A percentile compares a stretch with the other conserved stretches of the same genome.
phyloP scores from a whole-genome alignment of 2,329 filamentous ascomycete genomes.

The Nigrospora sphaerica region DNA sequence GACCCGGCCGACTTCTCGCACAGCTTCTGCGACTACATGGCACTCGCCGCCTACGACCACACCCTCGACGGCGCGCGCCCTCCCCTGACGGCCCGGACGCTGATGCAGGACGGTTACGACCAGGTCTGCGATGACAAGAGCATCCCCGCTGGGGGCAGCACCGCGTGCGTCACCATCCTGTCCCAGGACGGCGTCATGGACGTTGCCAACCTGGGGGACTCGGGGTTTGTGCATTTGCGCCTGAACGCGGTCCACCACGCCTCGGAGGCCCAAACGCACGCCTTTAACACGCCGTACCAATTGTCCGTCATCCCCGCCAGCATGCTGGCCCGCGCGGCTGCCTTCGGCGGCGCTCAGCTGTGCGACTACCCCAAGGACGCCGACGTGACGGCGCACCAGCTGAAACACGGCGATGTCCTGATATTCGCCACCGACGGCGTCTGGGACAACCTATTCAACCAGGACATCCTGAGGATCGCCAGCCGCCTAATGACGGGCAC shows the following conservation, averaged over 20 bases:
- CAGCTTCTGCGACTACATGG: conserved; percentile 90
- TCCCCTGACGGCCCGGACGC: conserved; percentile 52
- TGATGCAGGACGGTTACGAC: conserved; percentile 83
- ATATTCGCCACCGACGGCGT: conserved; percentile 91
- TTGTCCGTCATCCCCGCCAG: conserved; percentile 78
- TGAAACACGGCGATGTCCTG: conserved; percentile 89
- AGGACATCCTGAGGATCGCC: conserved; percentile 78
- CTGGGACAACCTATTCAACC: conserved; percentile 90
- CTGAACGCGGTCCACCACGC: conserved; percentile 78
- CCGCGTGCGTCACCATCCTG: conserved; percentile 80
- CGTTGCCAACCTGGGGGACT: conserved; percentile 92
- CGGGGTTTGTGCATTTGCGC: conserved; percentile 81
- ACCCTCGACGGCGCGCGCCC: conserved; percentile 18
- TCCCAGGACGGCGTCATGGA: conserved; percentile 68
- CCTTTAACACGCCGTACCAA: conserved; percentile 96
- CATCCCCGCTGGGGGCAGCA: conserved; percentile 81
- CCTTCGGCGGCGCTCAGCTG: conserved; percentile 76
- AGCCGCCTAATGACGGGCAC: conserved; percentile 66
- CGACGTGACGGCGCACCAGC: conserved; percentile 65
- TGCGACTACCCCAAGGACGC: conserved; percentile 81
- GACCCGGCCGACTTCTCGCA: conserved; percentile 96
- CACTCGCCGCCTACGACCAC: conserved; percentile 60
- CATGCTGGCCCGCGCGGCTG: conserved; percentile 70
- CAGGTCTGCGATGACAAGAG: conserved; percentile 65
- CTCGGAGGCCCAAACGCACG: conserved; percentile 85